Evolutionary conservation across 371 early-diverging fungal species (phyloP), one percentile per base, ranked within the genome.

Genomic region (Capniomyces stellatus): DNA sequence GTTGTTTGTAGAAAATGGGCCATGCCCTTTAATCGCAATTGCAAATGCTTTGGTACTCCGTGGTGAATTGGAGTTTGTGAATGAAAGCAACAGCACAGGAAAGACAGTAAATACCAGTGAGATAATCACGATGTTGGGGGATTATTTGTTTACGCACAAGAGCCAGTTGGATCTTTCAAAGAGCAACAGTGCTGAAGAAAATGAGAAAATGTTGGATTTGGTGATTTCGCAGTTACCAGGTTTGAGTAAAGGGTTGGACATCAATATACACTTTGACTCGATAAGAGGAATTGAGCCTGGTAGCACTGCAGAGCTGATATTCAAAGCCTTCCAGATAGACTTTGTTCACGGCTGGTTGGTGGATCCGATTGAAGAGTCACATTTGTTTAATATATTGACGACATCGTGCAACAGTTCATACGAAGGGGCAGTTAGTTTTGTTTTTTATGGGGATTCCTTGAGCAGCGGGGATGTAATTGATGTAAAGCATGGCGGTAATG

Each of bases 321-420:
- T 92, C 66, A 80, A 83, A 54, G 64, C 84, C 10, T 89, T 91
- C 55, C 63, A 72, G 27, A 82, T 88, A 0, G 76, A 77, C 35
- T 66, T 90, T 15, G 85, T 87, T 21, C 92, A 92, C 66, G 94
- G 94, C 13, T 94, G 92, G 92, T 69, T 82, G 12, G 82, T 76
- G 21, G 85, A 85, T 56, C 82, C 86, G 1, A 75, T 77, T 55
- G 76, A 69, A 44, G 79, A 85, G 46, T 40, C 55, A 15, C 73
- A 77, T 24, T 61, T 71, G 1, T 71, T 82, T 2, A 64, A 79
- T 8, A 78, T 76, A 0, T 57, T 72, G 10, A 50, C 70, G 54
- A 61, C 75, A 57, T 61, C 48, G 3, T 60, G 64, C 35, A 25
- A 51, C n/a, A 51, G 66, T 4, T 78, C 76, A 23, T 93, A 93